Evolutionary conservation across 768 basidiomycete genomes (phyloP).

Genomic region (Leccinum sublutescens): DNA sequence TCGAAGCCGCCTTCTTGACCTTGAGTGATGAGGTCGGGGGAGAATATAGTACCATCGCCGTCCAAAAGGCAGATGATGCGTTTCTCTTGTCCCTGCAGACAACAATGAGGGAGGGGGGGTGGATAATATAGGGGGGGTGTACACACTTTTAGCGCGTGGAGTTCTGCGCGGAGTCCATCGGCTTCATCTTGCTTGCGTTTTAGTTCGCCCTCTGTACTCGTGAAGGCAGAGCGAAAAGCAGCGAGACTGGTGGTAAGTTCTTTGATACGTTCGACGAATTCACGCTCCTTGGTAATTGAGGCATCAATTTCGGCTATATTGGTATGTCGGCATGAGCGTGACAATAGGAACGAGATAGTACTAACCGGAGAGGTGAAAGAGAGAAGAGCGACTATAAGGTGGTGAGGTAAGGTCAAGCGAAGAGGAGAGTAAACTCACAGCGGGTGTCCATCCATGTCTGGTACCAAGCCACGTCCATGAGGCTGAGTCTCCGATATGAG

Average conservation of each 20-base stretch:
- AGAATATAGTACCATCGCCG: constrained; percentile 64
- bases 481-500: background rate
- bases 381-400: background rate
- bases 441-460: constrained; percentile 20
- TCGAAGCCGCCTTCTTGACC: constrained; percentile 58
- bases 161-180: constrained; percentile 23
- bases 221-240: constrained; percentile 30
- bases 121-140: background rate
- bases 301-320: constrained; percentile 31
- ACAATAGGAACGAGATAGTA: background rate
- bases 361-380: constrained; percentile 9
- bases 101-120: background rate
- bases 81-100: constrained; percentile 27
- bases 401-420: background rate
- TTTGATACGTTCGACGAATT: constrained; percentile 17
- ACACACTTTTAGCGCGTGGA: constrained; percentile 28
- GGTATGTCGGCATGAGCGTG: background rate
- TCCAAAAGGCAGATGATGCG: constrained; percentile 53
- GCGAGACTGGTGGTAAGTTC: constrained; percentile 25
- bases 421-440: constrained; percentile 4
- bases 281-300: constrained; percentile 23
- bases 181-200: constrained; percentile 15
- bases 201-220: constrained; percentile 20
- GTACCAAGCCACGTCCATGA: background rate
- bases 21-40: constrained; percentile 47